Evolutionary conservation across 176 grass and related monocot species (phyloP).

Genomic region (Melocanna baccifera): DNA sequence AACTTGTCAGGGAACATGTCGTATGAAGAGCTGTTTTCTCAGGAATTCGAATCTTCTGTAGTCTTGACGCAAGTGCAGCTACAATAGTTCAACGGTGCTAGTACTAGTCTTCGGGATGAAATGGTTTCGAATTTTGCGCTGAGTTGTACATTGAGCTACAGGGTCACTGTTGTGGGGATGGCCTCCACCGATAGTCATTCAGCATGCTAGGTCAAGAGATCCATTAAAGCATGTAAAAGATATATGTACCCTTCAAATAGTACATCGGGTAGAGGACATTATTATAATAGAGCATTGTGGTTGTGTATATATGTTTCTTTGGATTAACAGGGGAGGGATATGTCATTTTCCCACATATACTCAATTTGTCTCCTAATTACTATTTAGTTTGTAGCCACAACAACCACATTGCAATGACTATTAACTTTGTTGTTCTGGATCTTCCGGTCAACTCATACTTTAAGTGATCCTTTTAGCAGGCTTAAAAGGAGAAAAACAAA

Average conservation of each 20-base stretch:
- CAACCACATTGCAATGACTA: neutral
- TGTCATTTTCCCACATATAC: too few relatives aligned
- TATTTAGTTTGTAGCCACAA: too few relatives aligned
- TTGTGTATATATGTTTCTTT: too few relatives aligned
- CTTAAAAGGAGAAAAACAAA: neutral
- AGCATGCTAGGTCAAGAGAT: too few relatives aligned
- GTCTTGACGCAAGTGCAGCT: neutral
- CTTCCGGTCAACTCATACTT: conserved; percentile 15
- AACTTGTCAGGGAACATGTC: neutral
- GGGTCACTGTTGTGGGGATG: too few relatives aligned
- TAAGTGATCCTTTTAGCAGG: neutral
- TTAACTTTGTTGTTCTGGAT: neutral
- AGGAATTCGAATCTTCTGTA: neutral
- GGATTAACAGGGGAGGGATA: too few relatives aligned
- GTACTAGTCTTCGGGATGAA: neutral
- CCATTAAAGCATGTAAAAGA: too few relatives aligned
- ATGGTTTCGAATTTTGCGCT: neutral
- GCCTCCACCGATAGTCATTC: too few relatives aligned
- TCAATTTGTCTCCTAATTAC: too few relatives aligned
- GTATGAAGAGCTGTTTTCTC: neutral
- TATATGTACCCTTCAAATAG: too few relatives aligned
- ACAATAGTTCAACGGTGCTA: neutral
- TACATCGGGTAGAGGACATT: too few relatives aligned
- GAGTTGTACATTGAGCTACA: neutral
- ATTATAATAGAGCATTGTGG: too few relatives aligned